Evolutionary conservation across 768 basidiomycete genomes (phyloP).

Genomic region (Pisolithus sp.): DNA sequence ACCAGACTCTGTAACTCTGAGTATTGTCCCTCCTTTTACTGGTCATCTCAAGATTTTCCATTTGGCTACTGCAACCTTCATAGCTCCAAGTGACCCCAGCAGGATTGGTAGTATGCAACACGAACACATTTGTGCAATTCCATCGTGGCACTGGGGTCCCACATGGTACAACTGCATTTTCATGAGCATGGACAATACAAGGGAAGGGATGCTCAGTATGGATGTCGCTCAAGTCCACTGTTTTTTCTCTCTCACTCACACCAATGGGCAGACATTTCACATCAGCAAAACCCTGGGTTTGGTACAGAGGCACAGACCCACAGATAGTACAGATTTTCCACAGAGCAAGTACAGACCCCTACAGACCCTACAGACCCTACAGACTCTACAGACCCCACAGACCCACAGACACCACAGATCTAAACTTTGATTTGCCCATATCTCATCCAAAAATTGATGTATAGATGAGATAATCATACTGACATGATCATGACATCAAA

Average conservation of each 20-base stretch:
- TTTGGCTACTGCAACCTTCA: neutral
- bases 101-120: conserved; percentile 16
- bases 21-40: neutral
- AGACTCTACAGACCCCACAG: too few relatives aligned
- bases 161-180: conserved; percentile 27
- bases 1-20: too few relatives aligned
- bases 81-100: conserved; percentile 1
- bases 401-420: too few relatives aligned
- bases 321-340: too few relatives aligned
- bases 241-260: conserved; percentile 14
- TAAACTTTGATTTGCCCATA: too few relatives aligned
- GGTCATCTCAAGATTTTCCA: neutral
- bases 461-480: too few relatives aligned
- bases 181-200: conserved; percentile 10
- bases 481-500: too few relatives aligned
- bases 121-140: conserved; percentile 26
- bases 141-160: conserved; percentile 21
- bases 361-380: too few relatives aligned
- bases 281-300: too few relatives aligned
- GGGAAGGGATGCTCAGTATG: conserved; percentile 21
- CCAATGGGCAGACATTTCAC: neutral
- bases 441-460: too few relatives aligned
- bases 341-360: too few relatives aligned
- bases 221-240: conserved; percentile 18
- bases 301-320: too few relatives aligned